Base-by-base conservation (phyloP, 495 filamentous ascomycete genomes). In the Terfezia boudieri region DNA sequence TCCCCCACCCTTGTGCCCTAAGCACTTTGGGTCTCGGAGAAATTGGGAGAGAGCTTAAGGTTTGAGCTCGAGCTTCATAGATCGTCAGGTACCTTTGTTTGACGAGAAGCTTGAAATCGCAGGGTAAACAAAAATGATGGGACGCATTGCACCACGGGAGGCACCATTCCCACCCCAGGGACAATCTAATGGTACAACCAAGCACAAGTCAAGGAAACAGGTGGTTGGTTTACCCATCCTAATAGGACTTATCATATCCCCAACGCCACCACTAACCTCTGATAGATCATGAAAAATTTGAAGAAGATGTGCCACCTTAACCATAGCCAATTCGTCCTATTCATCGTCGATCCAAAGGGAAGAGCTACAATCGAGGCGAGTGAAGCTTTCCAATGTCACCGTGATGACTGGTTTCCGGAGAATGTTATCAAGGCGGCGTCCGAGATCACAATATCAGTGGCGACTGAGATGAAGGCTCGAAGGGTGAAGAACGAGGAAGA, bases 261-360 rank as follows among this genome's bases (percentile, higher is more conserved):
- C 32, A 54, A 55, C 49, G 49, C 49, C 55, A 55, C 50, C 50
- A 58, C 61, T 58, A 61, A 54, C 53, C 32, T 54, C 58, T 17
- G 32, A 53, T 54, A 60, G 53, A 52, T 52, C 17, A 23, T 64
- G 43, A 64, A 61, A 50, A 53, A 58, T 48, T 50, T 64, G 35
- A 58, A 64, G 35, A 57, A 36, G 8, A 50, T 63, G 16, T 64
- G 60, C 50, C 55, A 57, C n/a, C 37, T 43, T 32, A 64, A 11
- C 17, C n/a, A 56, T 46, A 64, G 56, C 43, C 62, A 64, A 20
- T 64, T 64, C 37, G 61, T 58, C 16, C 56, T 64, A 37, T 55
- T 64, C 43, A 57, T 64, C 41, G 60, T 65, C 50, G 62, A 64
- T 54, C 54, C 61, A 36, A 58, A 59, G 36, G 62, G 62, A 12